Percentiles rank a stretch among this genome's conserved stretches.
Evolutionary conservation across 345 rosid species (phyloP).

Genomic region (Gossypium thurberi): DNA sequence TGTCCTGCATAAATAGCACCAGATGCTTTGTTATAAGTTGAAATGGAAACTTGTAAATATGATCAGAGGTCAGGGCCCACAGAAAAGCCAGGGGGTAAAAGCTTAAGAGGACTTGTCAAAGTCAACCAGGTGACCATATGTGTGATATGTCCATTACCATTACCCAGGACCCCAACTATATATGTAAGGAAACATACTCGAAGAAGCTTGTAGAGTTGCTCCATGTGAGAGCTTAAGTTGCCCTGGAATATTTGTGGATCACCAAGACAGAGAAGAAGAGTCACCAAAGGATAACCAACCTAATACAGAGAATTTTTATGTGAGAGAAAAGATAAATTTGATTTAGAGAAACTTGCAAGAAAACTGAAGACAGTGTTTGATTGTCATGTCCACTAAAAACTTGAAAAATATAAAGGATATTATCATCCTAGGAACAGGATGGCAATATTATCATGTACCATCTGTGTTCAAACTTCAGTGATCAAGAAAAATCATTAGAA

Average conservation of each 20-base stretch:
- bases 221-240: conserved; percentile 85
- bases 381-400: neutral
- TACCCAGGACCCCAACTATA: conserved; percentile 4
- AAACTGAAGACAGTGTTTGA: neutral
- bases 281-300: conserved; percentile 98
- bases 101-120: neutral
- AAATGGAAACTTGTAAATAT: neutral
- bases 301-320: conserved; percentile 23
- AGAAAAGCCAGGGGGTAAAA: neutral
- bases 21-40: conserved; percentile 6
- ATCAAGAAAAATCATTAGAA: neutral
- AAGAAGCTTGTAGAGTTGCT: conserved; percentile 92
- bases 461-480: neutral
- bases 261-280: conserved; percentile 96
- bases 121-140: neutral
- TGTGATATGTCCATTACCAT: neutral
- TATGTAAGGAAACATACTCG: conserved; percentile 51
- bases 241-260: conserved; percentile 89
- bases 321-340: conserved; percentile 12
- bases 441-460: neutral
- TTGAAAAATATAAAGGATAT: neutral
- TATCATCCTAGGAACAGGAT: neutral
- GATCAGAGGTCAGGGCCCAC: neutral
- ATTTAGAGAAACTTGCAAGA: neutral
- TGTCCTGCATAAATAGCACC: conserved; percentile 58